phyloP scores from a whole-genome alignment of 1,139 yeast genomes.

The Taphrina betulina region DNA sequence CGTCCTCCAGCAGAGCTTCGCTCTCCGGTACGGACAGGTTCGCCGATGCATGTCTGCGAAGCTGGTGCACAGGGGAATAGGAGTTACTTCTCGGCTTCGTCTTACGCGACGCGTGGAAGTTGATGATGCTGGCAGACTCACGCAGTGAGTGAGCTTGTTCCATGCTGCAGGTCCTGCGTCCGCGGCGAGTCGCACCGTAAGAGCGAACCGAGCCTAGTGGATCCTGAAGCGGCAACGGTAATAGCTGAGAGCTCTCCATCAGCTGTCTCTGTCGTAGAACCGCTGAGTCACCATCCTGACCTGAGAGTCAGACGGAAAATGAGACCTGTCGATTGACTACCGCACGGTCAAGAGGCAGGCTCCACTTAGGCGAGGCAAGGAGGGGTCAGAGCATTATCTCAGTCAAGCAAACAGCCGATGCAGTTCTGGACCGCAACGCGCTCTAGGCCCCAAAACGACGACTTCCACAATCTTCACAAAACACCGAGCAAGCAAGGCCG shows the following conservation, averaged over 20 bases:
- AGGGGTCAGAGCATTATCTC: too few relatives aligned
- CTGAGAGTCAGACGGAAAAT: too few relatives aligned
- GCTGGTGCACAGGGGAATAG: conserved; percentile 4
- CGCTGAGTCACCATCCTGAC: too few relatives aligned
- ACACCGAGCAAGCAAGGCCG: too few relatives aligned
- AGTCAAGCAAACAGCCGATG: too few relatives aligned
- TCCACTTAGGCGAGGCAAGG: too few relatives aligned
- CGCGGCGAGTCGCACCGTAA: conserved; percentile 26
- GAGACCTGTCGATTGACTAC: too few relatives aligned
- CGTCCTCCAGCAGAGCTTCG: conserved; percentile 17
- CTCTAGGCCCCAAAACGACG: too few relatives aligned
- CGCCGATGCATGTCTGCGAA: conserved; percentile 1
- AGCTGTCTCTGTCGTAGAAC: too few relatives aligned
- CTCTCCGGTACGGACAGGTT: conserved; percentile 2
- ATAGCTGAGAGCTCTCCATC: conserved; percentile 19
- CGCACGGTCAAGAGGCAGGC: too few relatives aligned
- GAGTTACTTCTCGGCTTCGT: conserved; percentile 19
- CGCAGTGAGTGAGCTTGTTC: conserved; percentile 13
- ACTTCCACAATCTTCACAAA: too few relatives aligned
- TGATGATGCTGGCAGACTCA: conserved; percentile 22
- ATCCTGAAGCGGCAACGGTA: conserved; percentile 19
- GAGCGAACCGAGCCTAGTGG: conserved; percentile 27
- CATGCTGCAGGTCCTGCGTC: conserved; percentile 26
- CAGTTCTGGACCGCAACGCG: too few relatives aligned
- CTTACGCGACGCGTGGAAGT: conserved; percentile 19